These are phyloP conservation scores for Mycosphaerella arachidis DNA, from an alignment of 2,329 filamentous ascomycete species.

Conservation along the genomic window DNA sequence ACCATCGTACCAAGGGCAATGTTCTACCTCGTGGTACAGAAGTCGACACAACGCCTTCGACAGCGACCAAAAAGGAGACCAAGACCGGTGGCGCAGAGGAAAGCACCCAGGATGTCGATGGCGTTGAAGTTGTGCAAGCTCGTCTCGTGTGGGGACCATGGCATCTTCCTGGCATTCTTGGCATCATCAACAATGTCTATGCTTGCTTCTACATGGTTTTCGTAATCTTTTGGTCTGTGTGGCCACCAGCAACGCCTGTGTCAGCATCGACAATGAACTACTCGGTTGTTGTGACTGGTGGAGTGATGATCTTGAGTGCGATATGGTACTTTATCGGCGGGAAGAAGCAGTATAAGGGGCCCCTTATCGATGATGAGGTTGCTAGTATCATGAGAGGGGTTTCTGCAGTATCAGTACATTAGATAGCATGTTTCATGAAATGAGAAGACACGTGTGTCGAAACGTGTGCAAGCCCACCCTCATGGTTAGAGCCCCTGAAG, in stretches of 20 bases:
- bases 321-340: slow-evolving; percentile 36
- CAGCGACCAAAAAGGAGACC: not conserved
- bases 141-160: slow-evolving; percentile 53
- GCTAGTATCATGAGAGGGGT: slow-evolving; percentile 27
- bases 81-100: not conserved
- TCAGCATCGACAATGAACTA: slow-evolving; percentile 42
- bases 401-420: slow-evolving; percentile 16
- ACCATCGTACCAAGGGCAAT: slow-evolving; percentile 38
- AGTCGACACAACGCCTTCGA: slow-evolving; percentile 11
- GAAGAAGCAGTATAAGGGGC: slow-evolving; percentile 36
- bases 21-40: slow-evolving; percentile 38
- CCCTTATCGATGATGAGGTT: slow-evolving; percentile 35
- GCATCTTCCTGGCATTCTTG: slow-evolving; percentile 48
- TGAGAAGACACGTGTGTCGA: not conserved
- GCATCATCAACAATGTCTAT: slow-evolving; percentile 52
- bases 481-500: not conserved
- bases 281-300: slow-evolving; percentile 37
- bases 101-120: slow-evolving; percentile 2
- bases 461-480: not conserved
- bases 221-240: slow-evolving; percentile 55
- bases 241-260: slow-evolving; percentile 38
- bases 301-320: slow-evolving; percentile 35
- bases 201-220: slow-evolving; percentile 52
- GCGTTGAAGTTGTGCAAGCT: slow-evolving; percentile 20
- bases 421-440: not conserved